Evolutionary conservation across 2,329 filamentous ascomycete species (phyloP).

Genomic region (Sarocladium brachiariae): DNA sequence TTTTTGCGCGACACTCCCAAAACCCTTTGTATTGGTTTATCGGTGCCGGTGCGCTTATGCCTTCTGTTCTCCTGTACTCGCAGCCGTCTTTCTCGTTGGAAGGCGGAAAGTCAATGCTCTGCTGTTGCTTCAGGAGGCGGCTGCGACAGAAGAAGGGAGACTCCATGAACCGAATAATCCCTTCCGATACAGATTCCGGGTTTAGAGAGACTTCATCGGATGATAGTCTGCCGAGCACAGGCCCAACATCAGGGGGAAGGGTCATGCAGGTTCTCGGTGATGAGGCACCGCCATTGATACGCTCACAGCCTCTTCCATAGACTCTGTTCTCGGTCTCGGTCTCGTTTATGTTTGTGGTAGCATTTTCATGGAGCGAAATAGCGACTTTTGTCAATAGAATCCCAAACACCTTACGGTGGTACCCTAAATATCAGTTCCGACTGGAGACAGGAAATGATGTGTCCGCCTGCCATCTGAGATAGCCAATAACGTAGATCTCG

Average conservation of each 20-base stretch:
- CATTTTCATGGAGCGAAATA: not conserved
- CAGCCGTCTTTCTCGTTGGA: not conserved
- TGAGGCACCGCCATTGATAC: not conserved
- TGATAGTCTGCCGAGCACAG: not conserved
- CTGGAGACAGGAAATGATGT: no score
- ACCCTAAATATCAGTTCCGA: no score
- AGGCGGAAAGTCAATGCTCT: not conserved
- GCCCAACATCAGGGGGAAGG: not conserved
- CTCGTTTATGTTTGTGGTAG: not conserved
- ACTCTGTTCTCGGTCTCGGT: not conserved
- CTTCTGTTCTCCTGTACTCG: constrained; percentile 12
- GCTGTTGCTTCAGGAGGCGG: not conserved
- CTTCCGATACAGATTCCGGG: not conserved
- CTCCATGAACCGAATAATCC: not conserved
- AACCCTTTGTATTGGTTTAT: constrained; percentile 12
- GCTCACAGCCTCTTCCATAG: not conserved
- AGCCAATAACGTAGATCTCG: no score
- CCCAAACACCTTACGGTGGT: no score
- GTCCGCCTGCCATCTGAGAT: no score
- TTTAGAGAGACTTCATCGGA: not conserved
- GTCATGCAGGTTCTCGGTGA: not conserved
- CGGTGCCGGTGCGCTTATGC: constrained; percentile 9
- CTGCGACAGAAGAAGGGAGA: not conserved
- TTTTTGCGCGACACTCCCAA: constrained; percentile 9
- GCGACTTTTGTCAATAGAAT: not conserved